Evolutionary conservation across 2,329 filamentous ascomycete species (phyloP).

Genomic region (Pseudogymnoascus sp.): DNA sequence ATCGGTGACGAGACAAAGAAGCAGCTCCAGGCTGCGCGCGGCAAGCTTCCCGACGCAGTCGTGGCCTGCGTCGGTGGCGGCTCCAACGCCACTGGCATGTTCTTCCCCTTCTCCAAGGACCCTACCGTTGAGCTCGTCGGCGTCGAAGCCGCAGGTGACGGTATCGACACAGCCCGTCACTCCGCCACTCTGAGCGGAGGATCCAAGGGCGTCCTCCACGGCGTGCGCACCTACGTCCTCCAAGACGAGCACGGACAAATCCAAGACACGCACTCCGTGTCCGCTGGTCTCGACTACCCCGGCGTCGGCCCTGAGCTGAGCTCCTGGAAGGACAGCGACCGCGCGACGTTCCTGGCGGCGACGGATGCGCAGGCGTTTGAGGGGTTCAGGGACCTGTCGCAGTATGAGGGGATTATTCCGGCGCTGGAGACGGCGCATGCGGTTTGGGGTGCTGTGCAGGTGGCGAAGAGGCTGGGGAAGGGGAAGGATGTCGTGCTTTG

Average conservation of each 20-base stretch:
- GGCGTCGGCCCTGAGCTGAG: constrained; percentile 91
- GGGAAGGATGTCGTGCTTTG: constrained; percentile 90
- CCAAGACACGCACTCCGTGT: constrained; percentile 89
- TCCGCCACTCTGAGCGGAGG: constrained; percentile 82
- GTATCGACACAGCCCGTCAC: constrained; percentile 76
- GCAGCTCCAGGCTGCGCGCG: constrained; percentile 77
- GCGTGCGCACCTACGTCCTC: constrained; percentile 90
- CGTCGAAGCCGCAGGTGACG: constrained; percentile 92
- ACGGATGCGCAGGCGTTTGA: constrained; percentile 86
- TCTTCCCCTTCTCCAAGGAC: constrained; percentile 89
- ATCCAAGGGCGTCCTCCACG: constrained; percentile 87
- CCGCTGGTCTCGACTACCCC: constrained; percentile 92
- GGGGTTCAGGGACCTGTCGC: constrained; percentile 75
- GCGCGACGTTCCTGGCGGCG: constrained; percentile 82
- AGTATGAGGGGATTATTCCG: constrained; percentile 94
- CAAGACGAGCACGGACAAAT: constrained; percentile 93
- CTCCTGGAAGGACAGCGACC: constrained; percentile 82
- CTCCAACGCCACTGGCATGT: constrained; percentile 95
- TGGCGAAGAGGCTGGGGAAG: constrained; percentile 88
- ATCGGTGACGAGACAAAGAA: constrained; percentile 92
- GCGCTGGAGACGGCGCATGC: constrained; percentile 92
- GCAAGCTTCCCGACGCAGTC: constrained; percentile 89
- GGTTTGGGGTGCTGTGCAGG: constrained; percentile 77
- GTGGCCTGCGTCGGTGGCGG: constrained; percentile 95
- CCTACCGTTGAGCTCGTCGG: constrained; percentile 79